Base-by-base conservation (phyloP, 768 basidiomycete species). In the Collybia nuda region DNA sequence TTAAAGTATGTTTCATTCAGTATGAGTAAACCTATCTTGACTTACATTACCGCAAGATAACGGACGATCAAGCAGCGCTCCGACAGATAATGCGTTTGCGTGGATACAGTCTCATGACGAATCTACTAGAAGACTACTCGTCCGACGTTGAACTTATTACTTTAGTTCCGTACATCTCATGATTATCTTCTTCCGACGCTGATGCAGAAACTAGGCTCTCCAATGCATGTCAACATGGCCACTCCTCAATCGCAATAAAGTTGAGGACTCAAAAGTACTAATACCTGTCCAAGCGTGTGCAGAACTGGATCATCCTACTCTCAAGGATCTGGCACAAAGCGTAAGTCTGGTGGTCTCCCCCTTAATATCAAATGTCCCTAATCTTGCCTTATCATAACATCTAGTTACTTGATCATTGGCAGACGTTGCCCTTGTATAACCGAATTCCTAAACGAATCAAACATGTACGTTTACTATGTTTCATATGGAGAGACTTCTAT, bases 71-170 rank as follows among this genome's bases (percentile, higher is more conserved):
- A 39, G 75, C 82, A 0, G 84, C 92, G 11, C 73, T 93, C 21
- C 78, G 91, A 24, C 85, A 93, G 64, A 77, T 98, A 42, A 88
- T 97, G 83, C 87, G 93, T 4, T 73, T 98, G 61, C 92, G 97
- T 62, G 95, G 95, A 2, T 90, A 95, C 65, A 90, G 87, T 67
- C 72, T 94, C 14, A 95, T 98, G 92, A 86, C 83, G 40, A 91
- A 89, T 61, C 77, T 98, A 35, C 70, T 98, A 24, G 82, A 88
- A 32, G 93, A 98, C 60, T 73, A 93, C 56, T 62, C 62, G 9
- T 73, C 78, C 15, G 92, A 98, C 61, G 42, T 72, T 26, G 90
- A 94, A 36, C 72, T 96, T 36, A 68, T 85, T n/a, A 66, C 76
- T 11, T 67, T 86, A 57, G 94, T 94, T 53, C 39, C 88, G 72